Evolutionary conservation across 768 basidiomycete genomes (phyloP).

Genomic region (Lactifluus piperatus): DNA sequence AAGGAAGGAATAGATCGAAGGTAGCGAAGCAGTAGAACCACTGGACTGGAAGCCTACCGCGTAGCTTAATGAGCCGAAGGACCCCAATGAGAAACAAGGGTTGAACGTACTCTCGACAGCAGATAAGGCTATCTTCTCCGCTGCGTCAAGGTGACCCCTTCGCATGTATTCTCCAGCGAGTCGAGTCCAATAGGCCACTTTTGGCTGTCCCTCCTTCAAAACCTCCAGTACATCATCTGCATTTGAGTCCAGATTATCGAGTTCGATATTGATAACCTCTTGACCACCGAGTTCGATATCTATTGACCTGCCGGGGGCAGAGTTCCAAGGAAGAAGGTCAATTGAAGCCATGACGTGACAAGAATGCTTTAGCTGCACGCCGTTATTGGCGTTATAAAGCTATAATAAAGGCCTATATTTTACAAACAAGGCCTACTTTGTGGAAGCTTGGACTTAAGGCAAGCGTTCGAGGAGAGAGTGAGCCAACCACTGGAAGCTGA

Average conservation of each 20-base stretch:
- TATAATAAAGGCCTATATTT: not conserved
- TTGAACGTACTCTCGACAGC: conserved; percentile 58
- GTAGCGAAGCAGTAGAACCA: conserved; percentile 42
- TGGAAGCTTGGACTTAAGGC: not conserved
- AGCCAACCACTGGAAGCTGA: not conserved
- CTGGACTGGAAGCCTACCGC: conserved; percentile 43
- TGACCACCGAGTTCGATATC: conserved; percentile 76
- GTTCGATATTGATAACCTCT: conserved; percentile 84
- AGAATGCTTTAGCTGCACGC: not conserved
- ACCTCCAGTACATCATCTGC: conserved; percentile 69
- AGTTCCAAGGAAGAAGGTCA: conserved; percentile 19
- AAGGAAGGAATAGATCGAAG: conserved; percentile 71
- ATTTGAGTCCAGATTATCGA: conserved; percentile 76
- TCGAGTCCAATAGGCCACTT: conserved; percentile 68
- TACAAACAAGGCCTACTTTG: not conserved
- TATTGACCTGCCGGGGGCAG: conserved; percentile 31
- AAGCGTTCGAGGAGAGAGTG: not conserved
- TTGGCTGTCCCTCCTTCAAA: conserved; percentile 62
- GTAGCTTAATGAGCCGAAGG: conserved; percentile 17
- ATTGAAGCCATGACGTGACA: not conserved
- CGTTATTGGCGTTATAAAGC: not conserved
- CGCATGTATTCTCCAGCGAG: conserved; percentile 87
- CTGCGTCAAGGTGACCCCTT: conserved; percentile 61
- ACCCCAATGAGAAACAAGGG: not conserved
- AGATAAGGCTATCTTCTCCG: conserved; percentile 62